A percentile compares a stretch with the other conserved stretches of the same genome.
Evolutionary conservation across 805 yeast species (phyloP).

Genomic region (Clavispora vitiphila): DNA sequence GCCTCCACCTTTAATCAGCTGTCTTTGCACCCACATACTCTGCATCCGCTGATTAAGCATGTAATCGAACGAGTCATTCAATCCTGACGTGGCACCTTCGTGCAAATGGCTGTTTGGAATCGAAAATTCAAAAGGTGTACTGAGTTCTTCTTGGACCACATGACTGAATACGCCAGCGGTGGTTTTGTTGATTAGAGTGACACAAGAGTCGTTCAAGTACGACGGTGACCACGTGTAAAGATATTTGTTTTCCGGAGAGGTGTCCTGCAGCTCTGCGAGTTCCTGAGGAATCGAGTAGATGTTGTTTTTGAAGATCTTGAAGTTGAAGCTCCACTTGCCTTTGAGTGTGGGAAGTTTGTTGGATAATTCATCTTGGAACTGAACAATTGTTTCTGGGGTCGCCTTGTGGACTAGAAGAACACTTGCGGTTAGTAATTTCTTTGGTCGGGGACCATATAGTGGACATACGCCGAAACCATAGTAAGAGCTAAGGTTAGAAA

Average conservation of each 20-base stretch:
- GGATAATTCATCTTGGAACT: constrained; percentile 65
- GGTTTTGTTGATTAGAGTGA: constrained; percentile 44
- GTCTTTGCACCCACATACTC: constrained; percentile 66
- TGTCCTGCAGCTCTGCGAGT: constrained; percentile 19
- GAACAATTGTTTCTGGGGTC: constrained; percentile 57
- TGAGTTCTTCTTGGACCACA: constrained; percentile 27
- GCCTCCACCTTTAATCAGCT: constrained; percentile 67
- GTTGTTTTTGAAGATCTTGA: constrained; percentile 65
- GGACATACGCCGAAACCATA: constrained; percentile 38
- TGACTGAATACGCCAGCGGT: constrained; percentile 33
- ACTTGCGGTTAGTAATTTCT: constrained; percentile 21
- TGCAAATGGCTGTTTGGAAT: constrained; percentile 39
- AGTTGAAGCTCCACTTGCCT: constrained; percentile 65
- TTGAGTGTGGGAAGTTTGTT: constrained; percentile 58
- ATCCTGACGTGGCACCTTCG: constrained; percentile 49
- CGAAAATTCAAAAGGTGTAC: constrained; percentile 15
- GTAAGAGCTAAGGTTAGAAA: neutral
- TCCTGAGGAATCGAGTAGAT: constrained; percentile 44
- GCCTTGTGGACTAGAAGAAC: constrained; percentile 36
- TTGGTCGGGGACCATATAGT: neutral
- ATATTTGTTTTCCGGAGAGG: constrained; percentile 38
- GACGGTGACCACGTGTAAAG: constrained; percentile 49
- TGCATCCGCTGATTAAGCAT: constrained; percentile 55
- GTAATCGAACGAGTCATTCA: constrained; percentile 53
- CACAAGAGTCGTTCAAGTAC: constrained; percentile 42